These are phyloP conservation scores for Fusarium avenaceum DNA, from an alignment of 2,329 filamentous ascomycete genomes.

Conservation along the genomic window DNA sequence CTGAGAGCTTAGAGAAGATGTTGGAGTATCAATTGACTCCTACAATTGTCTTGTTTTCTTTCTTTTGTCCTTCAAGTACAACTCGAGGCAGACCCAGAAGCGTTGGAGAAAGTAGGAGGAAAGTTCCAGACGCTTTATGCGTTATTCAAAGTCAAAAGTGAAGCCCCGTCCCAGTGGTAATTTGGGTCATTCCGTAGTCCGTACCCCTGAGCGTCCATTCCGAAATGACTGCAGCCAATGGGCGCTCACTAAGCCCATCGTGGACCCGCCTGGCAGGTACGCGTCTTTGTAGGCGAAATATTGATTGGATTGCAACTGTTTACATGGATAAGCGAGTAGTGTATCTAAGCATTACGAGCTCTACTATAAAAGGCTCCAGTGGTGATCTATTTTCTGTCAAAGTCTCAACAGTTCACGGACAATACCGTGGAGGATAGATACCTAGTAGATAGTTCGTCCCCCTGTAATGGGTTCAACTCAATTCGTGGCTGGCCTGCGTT, in stretches of 20 bases:
- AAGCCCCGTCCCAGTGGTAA: slow-evolving; percentile 30
- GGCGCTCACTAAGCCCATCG: slow-evolving; percentile 1
- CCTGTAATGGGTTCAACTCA: not conserved
- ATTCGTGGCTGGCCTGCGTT: slow-evolving; percentile 1
- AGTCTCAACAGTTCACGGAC: too few species aligned
- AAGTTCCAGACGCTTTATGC: slow-evolving; percentile 20
- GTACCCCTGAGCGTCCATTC: slow-evolving; percentile 34
- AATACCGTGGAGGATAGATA: not conserved
- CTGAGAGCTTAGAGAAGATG: not conserved
- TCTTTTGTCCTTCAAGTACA: not conserved
- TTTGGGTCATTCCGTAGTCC: slow-evolving; percentile 32
- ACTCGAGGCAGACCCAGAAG: slow-evolving; percentile 16
- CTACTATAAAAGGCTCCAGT: not conserved
- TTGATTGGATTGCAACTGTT: slow-evolving; percentile 24
- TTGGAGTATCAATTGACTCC: not conserved
- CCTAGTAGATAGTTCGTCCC: not conserved
- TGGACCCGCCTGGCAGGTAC: slow-evolving; percentile 26
- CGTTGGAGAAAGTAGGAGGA: slow-evolving; percentile 13
- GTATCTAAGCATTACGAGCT: slow-evolving; percentile 5
- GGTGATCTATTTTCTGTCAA: not conserved
- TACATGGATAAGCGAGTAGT: slow-evolving; percentile 16
- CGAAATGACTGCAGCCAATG: slow-evolving; percentile 17
- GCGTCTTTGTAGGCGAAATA: slow-evolving; percentile 36
- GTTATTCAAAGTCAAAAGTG: slow-evolving; percentile 19
- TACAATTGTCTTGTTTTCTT: not conserved